Evolutionary conservation across 805 yeast species (phyloP).

Genomic region (Starmera dryadoides): DNA sequence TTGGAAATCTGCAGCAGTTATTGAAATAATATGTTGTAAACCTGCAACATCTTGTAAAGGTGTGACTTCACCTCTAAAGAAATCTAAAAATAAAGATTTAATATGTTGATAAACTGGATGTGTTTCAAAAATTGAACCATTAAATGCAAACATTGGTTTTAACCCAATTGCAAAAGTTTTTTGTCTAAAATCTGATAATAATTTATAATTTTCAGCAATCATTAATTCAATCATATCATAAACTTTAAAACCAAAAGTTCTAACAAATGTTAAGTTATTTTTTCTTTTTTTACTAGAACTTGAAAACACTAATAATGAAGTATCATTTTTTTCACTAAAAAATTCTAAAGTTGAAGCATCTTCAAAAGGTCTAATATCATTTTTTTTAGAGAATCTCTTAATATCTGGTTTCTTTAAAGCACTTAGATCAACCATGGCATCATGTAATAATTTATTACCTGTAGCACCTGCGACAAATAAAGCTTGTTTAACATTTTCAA

Average conservation of each 20-base stretch:
- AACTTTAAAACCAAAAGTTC: slow-evolving; percentile 85
- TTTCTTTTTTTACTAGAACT: slow-evolving; percentile 88
- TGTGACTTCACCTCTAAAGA: slow-evolving; percentile 79
- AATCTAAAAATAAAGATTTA: slow-evolving; percentile 84
- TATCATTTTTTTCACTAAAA: slow-evolving; percentile 90
- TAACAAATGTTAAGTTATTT: slow-evolving; percentile 76
- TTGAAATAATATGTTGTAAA: slow-evolving; percentile 80
- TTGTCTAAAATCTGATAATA: slow-evolving; percentile 74
- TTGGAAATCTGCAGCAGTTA: slow-evolving; percentile 71
- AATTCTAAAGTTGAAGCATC: slow-evolving; percentile 81
- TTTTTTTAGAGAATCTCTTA: slow-evolving; percentile 82
- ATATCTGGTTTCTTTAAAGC: slow-evolving; percentile 87
- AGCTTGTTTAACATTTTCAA: slow-evolving; percentile 86
- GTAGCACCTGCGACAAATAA: slow-evolving; percentile 87
- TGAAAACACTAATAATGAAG: slow-evolving; percentile 74
- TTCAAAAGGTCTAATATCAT: slow-evolving; percentile 88
- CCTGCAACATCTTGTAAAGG: slow-evolving; percentile 91
- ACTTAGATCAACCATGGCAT: slow-evolving; percentile 81
- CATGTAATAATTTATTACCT: slow-evolving; percentile 73
- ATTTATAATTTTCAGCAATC: slow-evolving; percentile 59
- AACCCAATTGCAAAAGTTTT: slow-evolving; percentile 79
- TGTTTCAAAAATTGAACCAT: slow-evolving; percentile 85
- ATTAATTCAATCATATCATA: slow-evolving; percentile 92
- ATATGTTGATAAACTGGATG: slow-evolving; percentile 82
- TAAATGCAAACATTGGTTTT: slow-evolving; percentile 90